Conservation (phyloP, 495 filamentous ascomycete species). For the Stereocaulon alpinum region DNA sequence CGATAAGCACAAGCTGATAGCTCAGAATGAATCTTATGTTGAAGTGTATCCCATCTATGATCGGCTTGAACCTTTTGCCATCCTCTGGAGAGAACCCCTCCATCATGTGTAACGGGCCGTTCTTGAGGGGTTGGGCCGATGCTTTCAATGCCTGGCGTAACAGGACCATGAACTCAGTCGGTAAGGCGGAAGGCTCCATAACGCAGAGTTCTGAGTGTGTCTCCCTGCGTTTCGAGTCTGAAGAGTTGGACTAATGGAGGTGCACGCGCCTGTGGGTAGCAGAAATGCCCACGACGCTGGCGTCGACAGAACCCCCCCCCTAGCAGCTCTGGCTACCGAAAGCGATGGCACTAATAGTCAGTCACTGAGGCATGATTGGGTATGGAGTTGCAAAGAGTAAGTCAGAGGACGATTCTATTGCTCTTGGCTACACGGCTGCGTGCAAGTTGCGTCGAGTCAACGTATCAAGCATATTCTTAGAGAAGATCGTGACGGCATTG, state of each 20-base stretch:
- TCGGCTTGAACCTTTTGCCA: conserved; percentile 4
- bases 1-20: conserved; percentile 13
- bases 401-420: neutral
- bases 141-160: neutral
- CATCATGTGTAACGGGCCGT: neutral
- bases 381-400: neutral
- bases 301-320: too few relatives aligned
- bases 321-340: too few relatives aligned
- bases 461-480: neutral
- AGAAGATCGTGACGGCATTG: neutral
- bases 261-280: too few relatives aligned
- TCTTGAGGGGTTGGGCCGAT: neutral
- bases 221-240: too few relatives aligned
- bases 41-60: conserved; percentile 14
- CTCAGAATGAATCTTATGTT: conserved; percentile 12
- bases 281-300: too few relatives aligned
- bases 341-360: too few relatives aligned
- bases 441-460: too few relatives aligned
- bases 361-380: neutral
- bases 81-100: conserved; percentile 4
- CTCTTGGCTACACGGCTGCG: neutral
- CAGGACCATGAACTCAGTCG: neutral
- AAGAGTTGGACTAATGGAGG: too few relatives aligned
- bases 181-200: neutral
- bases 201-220: neutral